Base-by-base conservation (phyloP, 2,329 filamentous ascomycete species). In the Neonectria ditissima region DNA sequence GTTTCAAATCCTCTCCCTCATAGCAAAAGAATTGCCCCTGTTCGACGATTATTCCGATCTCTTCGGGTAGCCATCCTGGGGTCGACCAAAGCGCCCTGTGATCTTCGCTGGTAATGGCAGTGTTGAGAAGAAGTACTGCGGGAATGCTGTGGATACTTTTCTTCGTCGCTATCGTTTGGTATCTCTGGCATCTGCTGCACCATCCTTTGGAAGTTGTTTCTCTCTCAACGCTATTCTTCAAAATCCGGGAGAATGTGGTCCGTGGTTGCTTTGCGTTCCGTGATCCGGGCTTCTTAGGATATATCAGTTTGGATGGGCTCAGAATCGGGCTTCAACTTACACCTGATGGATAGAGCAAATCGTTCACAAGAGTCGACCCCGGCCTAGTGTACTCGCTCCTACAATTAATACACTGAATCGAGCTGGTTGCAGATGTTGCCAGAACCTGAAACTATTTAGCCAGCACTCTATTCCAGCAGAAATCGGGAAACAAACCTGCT, bases 11-110 rank as follows among this genome's bases (percentile, higher is more conserved):
- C 56, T 97, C 91, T 2, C 96, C 95, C 78, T 99, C 94, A 68
- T 94, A 98, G 78, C 94, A 97, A 78, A 93, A 94, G 75, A 98
- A 92, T 74, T 97, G 92, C n/a, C 93, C 93, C 72, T 92, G 89
- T 63, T 97, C 92, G 61, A 97, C 88, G 61, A 97, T 92, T 73
- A 99, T 88, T 39, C 96, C 96, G 72, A 99, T 94, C 76, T 98
- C 94, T 74, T 96, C 92, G 0, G 96, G 96, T 13, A 99, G 83
- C 91, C 95, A 99, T 16, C 92, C 93, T 0, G 93, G 93, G 13
- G 90, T 93, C 1, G 92, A 89, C 97, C 97, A 99, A 16, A 97
- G 84, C 63, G 91, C 86, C 71, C 91, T 90, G 37, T 93, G 88
- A 67, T 95, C 92, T 2, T 89, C 86, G 48, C 82, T 90, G 5